Evolutionary conservation across 2,329 filamentous ascomycete genomes (phyloP).

Genomic region (Lasiodiplodia gonubiensis): DNA sequence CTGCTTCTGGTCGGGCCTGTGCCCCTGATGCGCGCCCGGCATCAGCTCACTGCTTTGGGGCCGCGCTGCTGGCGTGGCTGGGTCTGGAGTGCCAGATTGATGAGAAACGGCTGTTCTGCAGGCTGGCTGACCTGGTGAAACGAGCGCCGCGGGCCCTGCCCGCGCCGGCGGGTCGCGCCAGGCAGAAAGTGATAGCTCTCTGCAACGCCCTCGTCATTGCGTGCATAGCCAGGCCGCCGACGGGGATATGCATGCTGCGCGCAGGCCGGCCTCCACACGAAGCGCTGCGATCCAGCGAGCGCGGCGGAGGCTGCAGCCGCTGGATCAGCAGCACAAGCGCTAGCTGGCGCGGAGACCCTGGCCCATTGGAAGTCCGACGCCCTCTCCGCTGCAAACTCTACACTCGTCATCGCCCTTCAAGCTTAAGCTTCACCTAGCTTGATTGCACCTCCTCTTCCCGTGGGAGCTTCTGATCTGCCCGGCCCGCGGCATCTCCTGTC

Average conservation of each 20-base stretch:
- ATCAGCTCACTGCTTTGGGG: slow-evolving; percentile 16
- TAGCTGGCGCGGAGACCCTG: slow-evolving; percentile 12
- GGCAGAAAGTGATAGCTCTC: slow-evolving; percentile 5
- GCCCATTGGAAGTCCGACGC: background rate
- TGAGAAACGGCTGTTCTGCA: slow-evolving; percentile 23
- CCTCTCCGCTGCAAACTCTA: slow-evolving; percentile 16
- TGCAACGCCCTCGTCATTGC: background rate
- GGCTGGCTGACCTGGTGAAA: slow-evolving; percentile 15
- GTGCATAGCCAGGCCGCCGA: slow-evolving; percentile 12
- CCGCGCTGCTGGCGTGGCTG: slow-evolving; percentile 22
- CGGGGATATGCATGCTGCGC: slow-evolving; percentile 19
- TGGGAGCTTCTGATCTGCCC: background rate
- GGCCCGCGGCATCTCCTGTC: slow-evolving; percentile 16
- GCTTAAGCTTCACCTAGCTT: slow-evolving; percentile 19
- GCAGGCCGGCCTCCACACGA: slow-evolving; percentile 15
- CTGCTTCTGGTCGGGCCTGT: slow-evolving; percentile 23
- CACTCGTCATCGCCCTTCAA: slow-evolving; percentile 13
- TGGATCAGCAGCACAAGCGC: background rate
- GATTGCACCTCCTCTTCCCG: background rate
- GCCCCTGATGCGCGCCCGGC: slow-evolving; percentile 24
- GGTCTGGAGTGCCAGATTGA: slow-evolving; percentile 19
- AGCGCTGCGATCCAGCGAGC: slow-evolving; percentile 17
- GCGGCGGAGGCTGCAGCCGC: background rate
- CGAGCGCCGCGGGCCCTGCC: background rate
- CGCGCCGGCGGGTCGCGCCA: slow-evolving; percentile 12